Evolutionary conservation across 2,329 filamentous ascomycete species (phyloP).

Genomic region (Lachnellula cervina): DNA sequence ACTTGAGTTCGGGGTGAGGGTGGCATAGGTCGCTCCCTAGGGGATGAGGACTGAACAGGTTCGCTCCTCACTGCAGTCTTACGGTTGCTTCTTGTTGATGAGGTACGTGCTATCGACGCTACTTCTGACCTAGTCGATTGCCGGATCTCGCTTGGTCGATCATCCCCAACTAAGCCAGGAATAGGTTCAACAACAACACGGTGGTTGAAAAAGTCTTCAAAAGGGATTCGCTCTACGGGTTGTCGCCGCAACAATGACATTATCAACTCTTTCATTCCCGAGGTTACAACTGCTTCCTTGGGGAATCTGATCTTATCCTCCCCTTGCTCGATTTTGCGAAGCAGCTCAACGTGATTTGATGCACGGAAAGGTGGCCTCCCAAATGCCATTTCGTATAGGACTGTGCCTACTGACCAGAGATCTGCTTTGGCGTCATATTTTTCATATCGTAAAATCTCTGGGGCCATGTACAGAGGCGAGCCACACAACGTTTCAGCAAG

Average conservation of each 20-base stretch:
- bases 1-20: conserved; percentile 18
- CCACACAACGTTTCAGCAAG: conserved; percentile 95
- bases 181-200: conserved; percentile 69
- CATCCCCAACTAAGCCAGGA: conserved; percentile 75
- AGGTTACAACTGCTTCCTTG: conserved; percentile 63
- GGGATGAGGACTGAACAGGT: conserved; percentile 23
- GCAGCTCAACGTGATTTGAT: conserved; percentile 87
- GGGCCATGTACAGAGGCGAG: conserved; percentile 97
- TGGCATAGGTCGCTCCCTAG: conserved; percentile 18
- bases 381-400: conserved; percentile 91
- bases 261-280: conserved; percentile 76
- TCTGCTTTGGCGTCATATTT: conserved; percentile 97
- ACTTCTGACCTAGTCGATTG: conserved; percentile 16
- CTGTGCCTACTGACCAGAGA: conserved; percentile 95
- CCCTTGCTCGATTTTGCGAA: conserved; percentile 84
- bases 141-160: conserved; percentile 42
- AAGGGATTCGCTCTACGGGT: conserved; percentile 78
- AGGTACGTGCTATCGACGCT: conserved; percentile 16
- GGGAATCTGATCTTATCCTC: conserved; percentile 84
- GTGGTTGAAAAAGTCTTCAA: conserved; percentile 79
- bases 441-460: conserved; percentile 94
- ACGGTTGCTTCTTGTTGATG: conserved; percentile 22
- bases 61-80: conserved; percentile 16
- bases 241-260: conserved; percentile 77
- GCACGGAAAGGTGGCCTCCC: conserved; percentile 88